phyloP scores from a whole-genome alignment of 2,329 filamentous ascomycete species.

The Colletotrichum somersetense region DNA sequence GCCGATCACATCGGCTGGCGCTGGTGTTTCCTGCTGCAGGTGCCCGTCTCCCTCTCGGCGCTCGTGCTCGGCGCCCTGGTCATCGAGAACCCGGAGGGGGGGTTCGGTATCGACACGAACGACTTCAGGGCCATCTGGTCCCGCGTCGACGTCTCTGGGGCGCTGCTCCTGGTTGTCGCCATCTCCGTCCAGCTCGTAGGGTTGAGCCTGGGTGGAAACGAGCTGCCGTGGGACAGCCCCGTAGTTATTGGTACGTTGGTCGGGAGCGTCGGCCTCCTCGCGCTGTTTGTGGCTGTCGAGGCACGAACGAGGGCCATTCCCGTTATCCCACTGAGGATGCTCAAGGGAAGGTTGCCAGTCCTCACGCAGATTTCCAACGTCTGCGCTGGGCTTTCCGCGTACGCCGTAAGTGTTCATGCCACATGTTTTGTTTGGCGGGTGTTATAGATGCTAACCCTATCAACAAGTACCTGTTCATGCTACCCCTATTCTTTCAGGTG shows the following conservation, averaged over 20 bases:
- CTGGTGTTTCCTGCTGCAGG: constrained; percentile 74
- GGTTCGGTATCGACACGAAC: constrained; percentile 46
- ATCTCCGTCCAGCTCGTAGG: constrained; percentile 70
- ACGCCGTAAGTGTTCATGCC: constrained; percentile 62
- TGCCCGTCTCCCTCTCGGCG: constrained; percentile 69
- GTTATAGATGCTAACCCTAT: not conserved
- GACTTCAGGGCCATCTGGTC: constrained; percentile 60
- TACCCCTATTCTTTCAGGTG: constrained; percentile 78
- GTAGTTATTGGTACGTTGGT: constrained; percentile 61
- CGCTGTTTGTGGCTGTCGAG: constrained; percentile 62
- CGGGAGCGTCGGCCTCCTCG: constrained; percentile 58
- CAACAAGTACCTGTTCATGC: constrained; percentile 72
- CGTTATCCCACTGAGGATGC: constrained; percentile 67
- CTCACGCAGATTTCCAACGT: constrained; percentile 70
- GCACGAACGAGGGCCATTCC: constrained; percentile 63
- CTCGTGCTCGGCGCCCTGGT: constrained; percentile 66
- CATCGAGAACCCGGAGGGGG: constrained; percentile 59
- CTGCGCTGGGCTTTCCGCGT: constrained; percentile 71
- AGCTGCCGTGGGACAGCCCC: constrained; percentile 64
- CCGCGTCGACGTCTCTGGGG: constrained; percentile 69
- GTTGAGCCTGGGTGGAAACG: constrained; percentile 68
- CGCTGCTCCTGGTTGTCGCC: constrained; percentile 68
- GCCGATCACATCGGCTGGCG: constrained; percentile 76
- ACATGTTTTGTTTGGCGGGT: not conserved
- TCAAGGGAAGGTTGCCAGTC: constrained; percentile 66